Evolutionary conservation across 2,329 filamentous ascomycete genomes (phyloP), one percentile per base, ranked within the genome.

Genomic region (Chalaropsis ovoidea): DNA sequence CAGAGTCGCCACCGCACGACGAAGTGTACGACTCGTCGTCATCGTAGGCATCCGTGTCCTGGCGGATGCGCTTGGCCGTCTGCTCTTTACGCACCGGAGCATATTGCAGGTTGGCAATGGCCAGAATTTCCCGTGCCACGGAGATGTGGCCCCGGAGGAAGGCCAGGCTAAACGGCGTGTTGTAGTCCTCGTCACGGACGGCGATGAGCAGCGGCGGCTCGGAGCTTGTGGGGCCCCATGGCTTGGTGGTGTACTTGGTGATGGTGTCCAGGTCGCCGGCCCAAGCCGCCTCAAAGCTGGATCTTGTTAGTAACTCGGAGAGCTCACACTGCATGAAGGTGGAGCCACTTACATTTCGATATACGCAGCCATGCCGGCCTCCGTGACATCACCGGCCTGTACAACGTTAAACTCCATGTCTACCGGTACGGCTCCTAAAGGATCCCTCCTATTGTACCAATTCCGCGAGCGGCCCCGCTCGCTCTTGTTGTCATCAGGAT

Each of bases 261-360:
- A 93, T 83, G 2, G 77, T 83, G 1, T 82, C 77, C 0, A 87
- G 69, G 69, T 94, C 82, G n/a, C 86, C 87, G 3, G 70, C 70
- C 88, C 88, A 94, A 3, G 84, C 84, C 43, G 88, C 88, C 71
- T 93, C 84, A 72, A 89, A 88, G 7, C 82, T 84, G 65, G 17
- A 22, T 8, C 4, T 15, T 35, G 22, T 17, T 2, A 77, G 82
- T 79, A 75, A 86, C 43, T n/a, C 4, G 43, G 35, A 39, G 8
- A 47, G 15, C 15, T 47, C 4, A 47, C 43, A 47, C n/a, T 17
- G 43, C 4, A 19, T 3, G 3, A 47, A 19, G 43, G n/a, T 7
- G 27, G 3, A 56, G 13, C 19, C 4, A 56, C 52, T 56, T 56
- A 56, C 76, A 93, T 74, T 68, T 82, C 76, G 5, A 87, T 68